phyloP scores from a whole-genome alignment of 306 rosid species.

The Trifolium subterraneum region DNA sequence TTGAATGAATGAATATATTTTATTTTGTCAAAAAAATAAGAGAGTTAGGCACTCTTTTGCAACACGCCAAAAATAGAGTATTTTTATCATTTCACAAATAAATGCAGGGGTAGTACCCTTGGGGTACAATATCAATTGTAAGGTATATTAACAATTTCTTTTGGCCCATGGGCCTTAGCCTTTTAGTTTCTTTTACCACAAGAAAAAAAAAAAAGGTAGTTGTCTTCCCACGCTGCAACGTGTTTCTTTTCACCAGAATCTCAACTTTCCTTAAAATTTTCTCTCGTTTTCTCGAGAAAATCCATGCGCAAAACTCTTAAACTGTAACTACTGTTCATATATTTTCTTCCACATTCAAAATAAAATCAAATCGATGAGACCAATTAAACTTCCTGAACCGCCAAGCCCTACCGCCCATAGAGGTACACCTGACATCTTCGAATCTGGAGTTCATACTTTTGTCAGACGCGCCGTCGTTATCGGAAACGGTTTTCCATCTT shows the following conservation, averaged over 20 bases:
- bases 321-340: slow-evolving; percentile 5
- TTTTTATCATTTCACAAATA: no score
- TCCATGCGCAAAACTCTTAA: slow-evolving; percentile 11
- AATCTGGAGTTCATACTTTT: slow-evolving; percentile 78
- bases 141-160: no score
- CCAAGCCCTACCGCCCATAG: slow-evolving; percentile 64
- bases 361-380: slow-evolving; percentile 57
- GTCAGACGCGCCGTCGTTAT: slow-evolving; percentile 83
- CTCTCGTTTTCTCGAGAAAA: slow-evolving; percentile 3
- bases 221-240: no score
- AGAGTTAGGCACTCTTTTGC: no score
- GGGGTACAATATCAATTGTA: no score
- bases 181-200: no score
- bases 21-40: no score
- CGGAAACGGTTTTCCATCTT: slow-evolving; percentile 71
- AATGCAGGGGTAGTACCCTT: no score
- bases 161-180: no score
- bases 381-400: slow-evolving; percentile 82
- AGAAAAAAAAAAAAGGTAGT: no score
- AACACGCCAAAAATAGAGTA: no score
- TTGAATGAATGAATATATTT: no score
- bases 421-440: slow-evolving; percentile 79
- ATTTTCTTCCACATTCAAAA: not conserved
- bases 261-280: not conserved
- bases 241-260: slow-evolving; percentile 12